These are phyloP conservation scores for Piromyces sp. DNA, from an alignment of 192 early-diverging fungal species.

Conservation along the genomic window DNA sequence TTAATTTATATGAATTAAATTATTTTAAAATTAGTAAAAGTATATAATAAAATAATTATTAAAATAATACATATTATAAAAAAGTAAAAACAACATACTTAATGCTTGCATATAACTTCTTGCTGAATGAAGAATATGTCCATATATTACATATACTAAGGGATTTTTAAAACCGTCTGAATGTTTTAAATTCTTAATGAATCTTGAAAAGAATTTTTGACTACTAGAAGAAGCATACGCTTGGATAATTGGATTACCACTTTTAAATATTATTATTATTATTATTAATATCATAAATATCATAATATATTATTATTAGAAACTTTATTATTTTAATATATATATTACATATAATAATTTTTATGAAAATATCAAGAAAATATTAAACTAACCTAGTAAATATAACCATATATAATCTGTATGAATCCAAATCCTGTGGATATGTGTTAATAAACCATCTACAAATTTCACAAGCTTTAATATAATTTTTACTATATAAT, in stretches of 20 bases:
- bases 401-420: slow-evolving; percentile 9
- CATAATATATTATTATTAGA: too few species aligned
- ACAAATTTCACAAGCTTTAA: slow-evolving; percentile 9
- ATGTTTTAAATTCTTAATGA: slow-evolving; percentile 21
- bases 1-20: too few species aligned
- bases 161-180: slow-evolving; percentile 9
- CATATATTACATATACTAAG: slow-evolving; percentile 33
- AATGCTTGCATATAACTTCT: slow-evolving; percentile 37
- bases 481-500: slow-evolving; percentile 6
- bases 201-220: slow-evolving; percentile 36
- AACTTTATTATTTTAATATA: too few species aligned
- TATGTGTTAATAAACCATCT: slow-evolving; percentile 18
- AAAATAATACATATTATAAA: too few species aligned
- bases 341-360: too few species aligned
- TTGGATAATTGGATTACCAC: slow-evolving; percentile 18
- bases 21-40: too few species aligned
- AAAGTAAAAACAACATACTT: too few species aligned
- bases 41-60: not conserved
- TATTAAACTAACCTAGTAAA: slow-evolving; percentile 9
- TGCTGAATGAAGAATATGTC: slow-evolving; percentile 33
- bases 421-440: slow-evolving; percentile 9
- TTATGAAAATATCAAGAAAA: too few species aligned
- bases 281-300: too few species aligned
- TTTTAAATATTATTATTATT: slow-evolving; percentile 21
- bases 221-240: slow-evolving; percentile 23